Evolutionary conservation across 176 grass and related monocot species (phyloP).

Genomic region (Themeda triandra): DNA sequence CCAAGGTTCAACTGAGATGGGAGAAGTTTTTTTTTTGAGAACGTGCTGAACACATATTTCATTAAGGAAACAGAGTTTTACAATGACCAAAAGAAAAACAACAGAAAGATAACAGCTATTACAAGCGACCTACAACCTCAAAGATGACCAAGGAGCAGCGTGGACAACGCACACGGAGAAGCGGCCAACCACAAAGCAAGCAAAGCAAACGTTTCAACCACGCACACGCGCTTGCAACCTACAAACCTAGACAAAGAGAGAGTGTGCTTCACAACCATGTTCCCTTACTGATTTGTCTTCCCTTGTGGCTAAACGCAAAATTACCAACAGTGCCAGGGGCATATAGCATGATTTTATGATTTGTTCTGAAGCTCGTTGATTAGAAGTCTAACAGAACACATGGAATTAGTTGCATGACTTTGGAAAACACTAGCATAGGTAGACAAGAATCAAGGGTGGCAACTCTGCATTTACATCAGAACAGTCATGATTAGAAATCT

Average conservation of each 20-base stretch:
- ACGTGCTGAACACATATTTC: not conserved
- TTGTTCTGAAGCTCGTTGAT: not conserved
- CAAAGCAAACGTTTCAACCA: too few relatives aligned
- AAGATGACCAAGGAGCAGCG: not conserved
- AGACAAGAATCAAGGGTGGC: not conserved
- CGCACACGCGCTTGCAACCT: too few relatives aligned
- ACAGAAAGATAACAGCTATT: not conserved
- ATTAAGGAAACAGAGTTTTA: not conserved
- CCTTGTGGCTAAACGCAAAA: not conserved
- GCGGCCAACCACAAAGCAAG: too few relatives aligned
- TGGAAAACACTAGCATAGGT: not conserved
- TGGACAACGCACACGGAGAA: too few relatives aligned
- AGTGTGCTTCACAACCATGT: too few relatives aligned
- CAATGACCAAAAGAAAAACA: not conserved
- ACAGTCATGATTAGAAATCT: not conserved
- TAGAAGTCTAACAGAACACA: not conserved
- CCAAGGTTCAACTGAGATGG: not conserved
- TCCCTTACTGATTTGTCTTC: not conserved
- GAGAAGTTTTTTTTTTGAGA: not conserved
- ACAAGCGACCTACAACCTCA: not conserved
- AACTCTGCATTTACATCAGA: not conserved
- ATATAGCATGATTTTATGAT: not conserved
- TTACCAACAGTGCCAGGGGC: not conserved
- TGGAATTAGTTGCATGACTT: not conserved
- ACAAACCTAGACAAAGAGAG: too few relatives aligned